Conservation (phyloP, 495 filamentous ascomycete genomes). For the Penicillium arizonense region DNA sequence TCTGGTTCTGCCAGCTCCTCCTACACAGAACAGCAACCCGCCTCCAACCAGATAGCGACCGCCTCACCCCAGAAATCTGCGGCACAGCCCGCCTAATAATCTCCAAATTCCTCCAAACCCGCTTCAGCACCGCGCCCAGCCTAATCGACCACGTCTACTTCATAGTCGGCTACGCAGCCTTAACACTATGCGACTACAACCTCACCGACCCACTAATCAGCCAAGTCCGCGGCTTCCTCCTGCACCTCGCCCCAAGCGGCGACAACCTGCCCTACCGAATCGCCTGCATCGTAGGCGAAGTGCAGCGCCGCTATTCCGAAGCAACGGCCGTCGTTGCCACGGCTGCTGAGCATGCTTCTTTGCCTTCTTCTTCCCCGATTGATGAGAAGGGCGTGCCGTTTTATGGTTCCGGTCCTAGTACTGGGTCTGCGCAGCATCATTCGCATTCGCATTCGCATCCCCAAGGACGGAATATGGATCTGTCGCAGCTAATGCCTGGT, state of each 20-base stretch:
- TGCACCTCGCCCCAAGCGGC: slow-evolving; percentile 36
- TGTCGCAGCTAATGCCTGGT: slow-evolving; percentile 19
- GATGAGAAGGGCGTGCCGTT: not conserved
- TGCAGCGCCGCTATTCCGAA: slow-evolving; percentile 28
- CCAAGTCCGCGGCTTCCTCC: slow-evolving; percentile 37
- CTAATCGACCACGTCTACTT: slow-evolving; percentile 39
- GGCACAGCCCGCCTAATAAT: slow-evolving; percentile 36
- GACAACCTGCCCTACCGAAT: slow-evolving; percentile 39
- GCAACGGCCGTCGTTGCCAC: slow-evolving; percentile 8
- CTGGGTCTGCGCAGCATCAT: not conserved
- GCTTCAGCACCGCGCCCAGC: slow-evolving; percentile 28
- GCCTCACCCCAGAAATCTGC: slow-evolving; percentile 29
- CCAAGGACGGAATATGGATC: slow-evolving; percentile 8
- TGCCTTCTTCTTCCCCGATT: not conserved
- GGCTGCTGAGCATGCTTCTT: slow-evolving; percentile 5
- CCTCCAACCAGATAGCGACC: slow-evolving; percentile 28
- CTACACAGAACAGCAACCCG: slow-evolving; percentile 35
- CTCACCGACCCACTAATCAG: slow-evolving; percentile 36
- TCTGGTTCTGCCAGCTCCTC: slow-evolving; percentile 41
- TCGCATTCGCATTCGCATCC: not conserved
- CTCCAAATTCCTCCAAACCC: slow-evolving; percentile 34
- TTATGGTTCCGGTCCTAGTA: not conserved
- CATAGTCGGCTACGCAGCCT: slow-evolving; percentile 39
- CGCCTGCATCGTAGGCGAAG: slow-evolving; percentile 27
- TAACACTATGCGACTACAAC: slow-evolving; percentile 41